A percentile compares a stretch with the other conserved stretches of the same genome.
Evolutionary conservation across 306 rosid species (phyloP).

Genomic region (Malus fusca): DNA sequence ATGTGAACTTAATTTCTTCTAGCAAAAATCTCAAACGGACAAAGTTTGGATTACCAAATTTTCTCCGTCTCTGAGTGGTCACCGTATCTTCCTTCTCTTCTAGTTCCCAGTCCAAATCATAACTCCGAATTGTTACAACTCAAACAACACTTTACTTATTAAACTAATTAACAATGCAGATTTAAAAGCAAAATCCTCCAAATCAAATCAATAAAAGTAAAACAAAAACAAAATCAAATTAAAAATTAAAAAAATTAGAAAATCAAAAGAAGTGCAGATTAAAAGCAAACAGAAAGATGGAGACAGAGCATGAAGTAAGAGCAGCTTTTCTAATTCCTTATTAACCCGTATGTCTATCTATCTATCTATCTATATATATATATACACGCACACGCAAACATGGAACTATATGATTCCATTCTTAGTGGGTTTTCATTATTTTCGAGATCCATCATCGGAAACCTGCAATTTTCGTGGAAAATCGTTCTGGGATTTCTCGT

Average conservation of each 20-base stretch:
- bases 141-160: not conserved
- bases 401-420: conserved; percentile 9
- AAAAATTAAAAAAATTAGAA: not conserved
- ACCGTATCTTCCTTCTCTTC: not conserved
- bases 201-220: not conserved
- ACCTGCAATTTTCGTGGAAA: conserved; percentile 31
- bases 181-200: not conserved
- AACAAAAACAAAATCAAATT: not conserved
- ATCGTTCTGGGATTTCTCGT: conserved; percentile 30
- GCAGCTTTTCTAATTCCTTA: conserved; percentile 6
- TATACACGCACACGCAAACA: not conserved
- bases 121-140: conserved; percentile 3
- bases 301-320: conserved; percentile 9
- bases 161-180: not conserved
- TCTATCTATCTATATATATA: not conserved
- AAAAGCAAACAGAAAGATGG: not conserved
- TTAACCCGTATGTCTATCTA: not conserved
- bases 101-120: not conserved
- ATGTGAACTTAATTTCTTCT: too few species aligned
- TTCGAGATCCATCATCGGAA: conserved; percentile 34
- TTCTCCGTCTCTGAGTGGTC: not conserved
- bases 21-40: not conserved
- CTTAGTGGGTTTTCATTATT: conserved; percentile 17
- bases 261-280: too few species aligned
- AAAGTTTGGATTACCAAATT: not conserved